phyloP scores from a whole-genome alignment of 2,329 filamentous ascomycete species.

The Cercospora nicotianae region DNA sequence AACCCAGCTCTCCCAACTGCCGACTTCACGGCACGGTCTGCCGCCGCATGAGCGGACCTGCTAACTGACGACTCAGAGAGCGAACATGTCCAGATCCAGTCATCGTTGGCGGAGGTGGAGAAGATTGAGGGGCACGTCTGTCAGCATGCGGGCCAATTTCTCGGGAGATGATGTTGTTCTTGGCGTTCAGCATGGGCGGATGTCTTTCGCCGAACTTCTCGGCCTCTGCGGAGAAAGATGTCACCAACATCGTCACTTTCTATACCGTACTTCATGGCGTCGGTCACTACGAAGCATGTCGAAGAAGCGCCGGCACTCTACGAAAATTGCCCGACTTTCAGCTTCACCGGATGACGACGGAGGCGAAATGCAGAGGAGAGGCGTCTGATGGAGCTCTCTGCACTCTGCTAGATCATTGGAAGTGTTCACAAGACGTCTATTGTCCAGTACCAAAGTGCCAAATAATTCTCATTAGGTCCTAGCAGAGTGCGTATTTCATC shows the following conservation, averaged over 20 bases:
- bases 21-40: neutral
- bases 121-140: neutral
- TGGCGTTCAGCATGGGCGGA: neutral
- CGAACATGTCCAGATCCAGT: neutral
- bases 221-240: neutral
- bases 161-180: neutral
- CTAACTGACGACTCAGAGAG: neutral
- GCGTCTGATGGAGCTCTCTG: neutral
- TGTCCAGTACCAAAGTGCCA: no score
- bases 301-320: neutral
- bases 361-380: neutral
- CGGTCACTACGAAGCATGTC: neutral
- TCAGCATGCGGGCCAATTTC: neutral
- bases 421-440: no score
- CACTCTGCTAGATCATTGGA: no score
- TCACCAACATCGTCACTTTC: neutral
- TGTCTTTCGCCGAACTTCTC: neutral
- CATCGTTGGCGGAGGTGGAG: neutral
- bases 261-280: neutral
- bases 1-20: neutral
- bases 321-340: neutral
- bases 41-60: neutral
- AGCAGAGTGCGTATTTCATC: neutral
- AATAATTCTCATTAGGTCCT: neutral
- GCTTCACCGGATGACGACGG: neutral